Evolutionary conservation across 768 basidiomycete species (phyloP), one percentile per base, ranked within the genome.

Genomic region (Tephrocybe rancida): DNA sequence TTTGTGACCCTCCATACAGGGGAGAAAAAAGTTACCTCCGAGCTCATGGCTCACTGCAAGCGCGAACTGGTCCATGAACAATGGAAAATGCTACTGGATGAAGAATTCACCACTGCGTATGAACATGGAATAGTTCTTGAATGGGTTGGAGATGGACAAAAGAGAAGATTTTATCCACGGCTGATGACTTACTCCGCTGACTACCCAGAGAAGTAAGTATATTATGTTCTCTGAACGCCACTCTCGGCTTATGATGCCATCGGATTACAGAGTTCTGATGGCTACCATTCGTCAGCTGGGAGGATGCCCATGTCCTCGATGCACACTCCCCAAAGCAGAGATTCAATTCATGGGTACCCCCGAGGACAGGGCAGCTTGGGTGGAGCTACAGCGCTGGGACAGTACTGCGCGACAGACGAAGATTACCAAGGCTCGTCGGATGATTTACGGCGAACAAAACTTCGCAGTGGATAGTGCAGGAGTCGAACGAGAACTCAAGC

Each of bases 181-280:
- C 49, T 72, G 5, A 64, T 70, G 38, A 67, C 64, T 7, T 71
- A 69, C 43, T 65, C 66, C 2, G 69, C 67, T 3, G 70, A 72
- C 46, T 72, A 70, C 54, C 69, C 67, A 9, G 70, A 71, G 53
- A 70, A 69, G 70, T 70, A 34, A 29, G 61, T 49, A 13, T 46
- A 3, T 18, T 45, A 26, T 26, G 24, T 3, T 25, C 7, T 18
- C 3, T 25, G 4, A 25, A 6, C 13, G 10, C 13, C 6, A 25
- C n/a, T n/a, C n/a, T 16, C 19, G 10, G 8, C n/a, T 35, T 5
- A 22, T 37, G 2, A 25, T 35, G 7, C 1, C 26, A 19, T 24
- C n/a, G n/a, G n/a, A n/a, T 26, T 6, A 24, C 10, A 46, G 51
- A 27, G 25, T 25, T 30, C 13, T 46, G 16, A 14, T 52, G 27